Base-by-base conservation (phyloP, 257 asterid genomes). In the Rubia yunnanensis region DNA sequence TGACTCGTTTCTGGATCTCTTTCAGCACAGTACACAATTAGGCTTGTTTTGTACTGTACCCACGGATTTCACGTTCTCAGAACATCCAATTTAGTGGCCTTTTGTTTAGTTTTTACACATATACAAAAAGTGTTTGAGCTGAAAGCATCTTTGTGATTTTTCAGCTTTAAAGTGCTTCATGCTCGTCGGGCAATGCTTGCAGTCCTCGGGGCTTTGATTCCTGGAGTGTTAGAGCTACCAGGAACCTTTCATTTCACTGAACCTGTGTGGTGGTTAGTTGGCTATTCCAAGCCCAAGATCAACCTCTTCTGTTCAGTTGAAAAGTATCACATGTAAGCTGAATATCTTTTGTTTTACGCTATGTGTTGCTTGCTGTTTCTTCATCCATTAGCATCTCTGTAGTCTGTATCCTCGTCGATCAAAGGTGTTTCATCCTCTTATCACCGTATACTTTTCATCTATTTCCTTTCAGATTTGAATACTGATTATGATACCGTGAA, bases 121-220 rank as follows among this genome's bases (percentile, higher is more conserved):
- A 17, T 38, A 10, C 17, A 10, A 38, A 38, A 26, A 68, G 35
- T 55, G 49, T 30, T 50, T 65, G 70, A 66, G 38, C 18, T 20
- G 8, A n/a, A n/a, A n/a, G n/a, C n/a, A n/a, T n/a, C n/a, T n/a
- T n/a, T n/a, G n/a, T 66, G 18, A 31, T 68, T 34, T 63, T 79
- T 75, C 83, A 91, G 96, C 77, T 91, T 80, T 71, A 96, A 89
- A 73, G 67, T 92, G 44, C 70, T 92, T 44, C 98, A 92, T 61
- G 95, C 95, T 24, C 86, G 98, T 39, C 86, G 98, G 98, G 96
- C 95, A 63, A 91, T 91, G 98, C 95, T 91, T 72, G 96, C 86
- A 44, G 92, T 95, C 6, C 83, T 92, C 24, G 98, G 98, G 69
- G 96, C 94, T 74, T 78, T 92, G 65, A 74, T 92, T 77, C 98